Conservation (phyloP, 164 flowering plant genomes). For the Tetrastigma voinierianum region DNA sequence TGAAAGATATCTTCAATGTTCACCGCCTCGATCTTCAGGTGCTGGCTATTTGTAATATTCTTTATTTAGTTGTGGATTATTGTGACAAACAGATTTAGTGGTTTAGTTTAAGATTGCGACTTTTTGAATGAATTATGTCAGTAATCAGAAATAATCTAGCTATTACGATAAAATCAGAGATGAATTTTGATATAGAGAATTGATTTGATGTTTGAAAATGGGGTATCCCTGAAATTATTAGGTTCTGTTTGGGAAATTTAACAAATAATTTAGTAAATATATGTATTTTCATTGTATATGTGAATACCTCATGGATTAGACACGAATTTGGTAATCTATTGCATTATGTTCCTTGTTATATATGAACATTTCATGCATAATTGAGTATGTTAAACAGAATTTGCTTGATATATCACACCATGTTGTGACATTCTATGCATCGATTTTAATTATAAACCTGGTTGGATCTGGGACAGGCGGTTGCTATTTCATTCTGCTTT, state of each 20-base stretch:
- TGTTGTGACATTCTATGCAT: neutral
- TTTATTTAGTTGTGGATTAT: too few species aligned
- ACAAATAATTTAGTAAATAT: neutral
- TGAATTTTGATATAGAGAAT: too few species aligned
- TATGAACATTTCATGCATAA: neutral
- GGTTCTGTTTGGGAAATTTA: neutral
- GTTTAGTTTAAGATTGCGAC: too few species aligned
- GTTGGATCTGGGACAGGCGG: conserved; percentile 49
- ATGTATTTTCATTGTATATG: too few species aligned
- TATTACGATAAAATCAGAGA: too few species aligned
- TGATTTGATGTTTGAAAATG: too few species aligned
- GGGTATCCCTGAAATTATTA: neutral
- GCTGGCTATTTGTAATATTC: neutral
- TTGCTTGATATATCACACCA: neutral
- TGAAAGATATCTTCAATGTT: conserved; percentile 89
- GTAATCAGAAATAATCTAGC: too few species aligned
- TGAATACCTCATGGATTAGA: too few species aligned
- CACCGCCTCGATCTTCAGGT: conserved; percentile 92
- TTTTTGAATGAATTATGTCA: too few species aligned
- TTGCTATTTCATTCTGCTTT: conserved; percentile 90
- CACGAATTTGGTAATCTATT: too few species aligned
- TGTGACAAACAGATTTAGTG: too few species aligned
- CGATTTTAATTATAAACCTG: neutral
- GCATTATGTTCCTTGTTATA: neutral
- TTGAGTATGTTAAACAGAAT: neutral